Percentiles rank a stretch among this genome's conserved stretches.
Evolutionary conservation across 768 basidiomycete species (phyloP).

Genomic region (Xerocomus potaroensis): DNA sequence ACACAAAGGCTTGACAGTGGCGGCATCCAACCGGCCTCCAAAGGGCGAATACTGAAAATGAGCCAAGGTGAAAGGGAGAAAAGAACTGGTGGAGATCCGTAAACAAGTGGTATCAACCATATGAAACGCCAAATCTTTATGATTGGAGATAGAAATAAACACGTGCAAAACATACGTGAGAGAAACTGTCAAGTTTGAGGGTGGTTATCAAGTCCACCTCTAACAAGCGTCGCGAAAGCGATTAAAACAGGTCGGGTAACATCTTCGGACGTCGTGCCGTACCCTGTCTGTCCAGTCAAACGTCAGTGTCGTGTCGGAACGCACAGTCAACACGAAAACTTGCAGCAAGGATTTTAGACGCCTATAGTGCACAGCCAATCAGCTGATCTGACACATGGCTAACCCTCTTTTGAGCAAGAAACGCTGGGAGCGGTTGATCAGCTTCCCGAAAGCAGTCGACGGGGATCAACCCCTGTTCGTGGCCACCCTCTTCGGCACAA

Average conservation of each 20-base stretch:
- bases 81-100: too few relatives aligned
- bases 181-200: background rate
- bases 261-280: too few relatives aligned
- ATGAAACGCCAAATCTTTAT: constrained; percentile 5
- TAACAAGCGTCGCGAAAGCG: background rate
- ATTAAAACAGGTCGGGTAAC: background rate
- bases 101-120: constrained; percentile 15
- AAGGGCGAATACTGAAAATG: background rate
- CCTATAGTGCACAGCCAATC: background rate
- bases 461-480: constrained; percentile 53
- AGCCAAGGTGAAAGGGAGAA: background rate
- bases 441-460: constrained; percentile 60
- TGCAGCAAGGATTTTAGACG: background rate
- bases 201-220: background rate
- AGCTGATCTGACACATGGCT: constrained; percentile 25
- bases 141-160: background rate
- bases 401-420: constrained; percentile 47
- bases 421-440: constrained; percentile 44
- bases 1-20: too few relatives aligned
- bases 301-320: background rate
- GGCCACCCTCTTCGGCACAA: background rate
- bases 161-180: background rate
- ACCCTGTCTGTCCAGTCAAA: background rate
- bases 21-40: background rate
- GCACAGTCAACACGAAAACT: background rate